Evolutionary conservation across 805 yeast genomes (phyloP).

Genomic region (Sungouiella thailandica): DNA sequence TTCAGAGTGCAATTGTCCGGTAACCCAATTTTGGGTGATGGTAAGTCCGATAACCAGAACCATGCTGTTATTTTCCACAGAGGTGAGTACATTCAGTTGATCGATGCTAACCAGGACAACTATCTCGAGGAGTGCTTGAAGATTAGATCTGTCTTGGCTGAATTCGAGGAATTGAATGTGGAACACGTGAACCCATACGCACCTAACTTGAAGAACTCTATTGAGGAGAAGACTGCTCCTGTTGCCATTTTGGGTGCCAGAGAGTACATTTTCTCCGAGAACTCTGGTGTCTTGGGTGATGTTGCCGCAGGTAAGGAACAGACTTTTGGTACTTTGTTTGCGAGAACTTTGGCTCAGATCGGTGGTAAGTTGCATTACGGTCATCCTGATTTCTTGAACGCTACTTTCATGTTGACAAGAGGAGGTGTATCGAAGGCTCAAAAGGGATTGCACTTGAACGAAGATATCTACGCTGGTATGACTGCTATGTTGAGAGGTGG

Average conservation of each 20-base stretch:
- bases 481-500: constrained; percentile 76
- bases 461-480: constrained; percentile 85
- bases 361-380: constrained; percentile 86
- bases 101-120: constrained; percentile 83
- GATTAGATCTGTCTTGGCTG: constrained; percentile 68
- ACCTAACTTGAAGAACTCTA: constrained; percentile 58
- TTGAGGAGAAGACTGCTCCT: constrained; percentile 43
- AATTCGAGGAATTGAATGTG: constrained; percentile 56
- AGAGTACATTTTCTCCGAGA: constrained; percentile 79
- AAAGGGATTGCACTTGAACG: constrained; percentile 76
- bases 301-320: constrained; percentile 88
- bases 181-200: constrained; percentile 82
- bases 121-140: constrained; percentile 78
- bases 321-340: constrained; percentile 80
- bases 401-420: constrained; percentile 73
- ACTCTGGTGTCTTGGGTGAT: constrained; percentile 77
- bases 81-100: constrained; percentile 75
- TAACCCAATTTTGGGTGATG: constrained; percentile 80
- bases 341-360: constrained; percentile 74
- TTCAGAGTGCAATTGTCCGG: constrained; percentile 67
- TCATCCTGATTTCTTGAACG: constrained; percentile 78
- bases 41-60: constrained; percentile 81
- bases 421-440: constrained; percentile 88
- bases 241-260: constrained; percentile 83
- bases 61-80: constrained; percentile 69